Evolutionary conservation across 208 protist species (phyloP).

Genomic region (Trypanosoma melophagium): DNA sequence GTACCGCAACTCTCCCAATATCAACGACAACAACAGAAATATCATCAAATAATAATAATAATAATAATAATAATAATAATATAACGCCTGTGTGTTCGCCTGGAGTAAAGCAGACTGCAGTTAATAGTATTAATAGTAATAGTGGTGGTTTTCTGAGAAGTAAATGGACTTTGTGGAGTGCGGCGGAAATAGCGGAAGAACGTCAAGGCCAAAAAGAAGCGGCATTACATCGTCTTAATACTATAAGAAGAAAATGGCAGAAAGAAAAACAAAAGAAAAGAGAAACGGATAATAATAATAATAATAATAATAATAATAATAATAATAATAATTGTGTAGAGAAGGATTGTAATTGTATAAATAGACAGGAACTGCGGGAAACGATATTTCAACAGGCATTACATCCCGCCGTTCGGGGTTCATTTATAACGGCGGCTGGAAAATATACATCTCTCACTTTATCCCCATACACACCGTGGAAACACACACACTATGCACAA

Average conservation of each 20-base stretch:
- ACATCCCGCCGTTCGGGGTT: conserved; percentile 19
- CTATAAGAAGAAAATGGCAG: too few relatives aligned
- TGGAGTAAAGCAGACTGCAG: too few relatives aligned
- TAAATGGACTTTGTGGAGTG: too few relatives aligned
- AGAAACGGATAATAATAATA: not conserved
- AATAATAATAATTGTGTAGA: not conserved
- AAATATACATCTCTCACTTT: conserved; percentile 17
- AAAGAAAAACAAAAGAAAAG: too few relatives aligned
- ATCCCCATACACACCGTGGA: conserved; percentile 20
- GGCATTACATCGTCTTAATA: too few relatives aligned
- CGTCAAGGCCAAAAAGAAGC: too few relatives aligned
- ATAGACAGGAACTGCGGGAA: not conserved
- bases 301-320: not conserved
- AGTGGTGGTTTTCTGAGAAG: too few relatives aligned
- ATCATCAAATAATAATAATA: too few relatives aligned
- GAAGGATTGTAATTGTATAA: not conserved
- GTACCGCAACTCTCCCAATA: not conserved
- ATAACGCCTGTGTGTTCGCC: too few relatives aligned
- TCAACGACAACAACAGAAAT: not conserved
- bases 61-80: too few relatives aligned
- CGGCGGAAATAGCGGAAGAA: too few relatives aligned
- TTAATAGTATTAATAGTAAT: too few relatives aligned
- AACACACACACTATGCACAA: not conserved
- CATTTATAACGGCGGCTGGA: conserved; percentile 15
- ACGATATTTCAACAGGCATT: not conserved